These are phyloP conservation scores for Suhomyces prunicola DNA, from an alignment of 805 yeast genomes.

Conservation along the genomic window DNA sequence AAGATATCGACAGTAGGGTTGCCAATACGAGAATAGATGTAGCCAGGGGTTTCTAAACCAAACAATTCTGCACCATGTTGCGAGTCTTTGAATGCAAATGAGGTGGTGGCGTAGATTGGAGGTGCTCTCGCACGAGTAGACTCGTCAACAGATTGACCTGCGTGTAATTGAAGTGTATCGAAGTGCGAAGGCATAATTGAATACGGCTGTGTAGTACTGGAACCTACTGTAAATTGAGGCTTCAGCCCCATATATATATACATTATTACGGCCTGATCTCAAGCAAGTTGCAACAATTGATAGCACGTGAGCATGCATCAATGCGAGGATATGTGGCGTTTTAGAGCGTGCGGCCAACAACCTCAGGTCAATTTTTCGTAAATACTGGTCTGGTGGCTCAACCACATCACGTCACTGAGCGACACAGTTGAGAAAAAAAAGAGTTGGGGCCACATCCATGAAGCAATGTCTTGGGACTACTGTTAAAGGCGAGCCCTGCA, in stretches of 20 bases:
- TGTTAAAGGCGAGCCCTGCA: conserved; percentile 39
- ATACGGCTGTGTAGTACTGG: not conserved
- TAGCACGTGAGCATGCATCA: not conserved
- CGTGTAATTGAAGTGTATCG: conserved; percentile 91
- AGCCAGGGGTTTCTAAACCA: conserved; percentile 80
- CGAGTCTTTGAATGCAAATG: conserved; percentile 83
- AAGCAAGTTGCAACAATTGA: not conserved
- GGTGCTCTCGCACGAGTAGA: conserved; percentile 79
- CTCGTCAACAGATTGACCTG: conserved; percentile 78
- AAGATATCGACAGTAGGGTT: conserved; percentile 93
- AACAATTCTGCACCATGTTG: conserved; percentile 91
- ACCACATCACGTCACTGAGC: not conserved
- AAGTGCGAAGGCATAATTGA: conserved; percentile 58
- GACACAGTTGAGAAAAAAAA: not conserved
- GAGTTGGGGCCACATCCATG: not conserved
- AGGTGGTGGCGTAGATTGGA: conserved; percentile 89
- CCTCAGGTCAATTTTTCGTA: not conserved
- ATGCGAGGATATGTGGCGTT: not conserved
- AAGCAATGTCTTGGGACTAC: conserved; percentile 43
- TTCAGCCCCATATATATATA: not conserved
- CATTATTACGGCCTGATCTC: not conserved
- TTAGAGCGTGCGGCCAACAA: not conserved
- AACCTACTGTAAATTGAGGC: not conserved
- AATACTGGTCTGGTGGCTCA: not conserved
- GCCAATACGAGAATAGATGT: conserved; percentile 83